Base-by-base conservation (phyloP, 192 early-diverging fungal genomes). In the Podila epigama region DNA sequence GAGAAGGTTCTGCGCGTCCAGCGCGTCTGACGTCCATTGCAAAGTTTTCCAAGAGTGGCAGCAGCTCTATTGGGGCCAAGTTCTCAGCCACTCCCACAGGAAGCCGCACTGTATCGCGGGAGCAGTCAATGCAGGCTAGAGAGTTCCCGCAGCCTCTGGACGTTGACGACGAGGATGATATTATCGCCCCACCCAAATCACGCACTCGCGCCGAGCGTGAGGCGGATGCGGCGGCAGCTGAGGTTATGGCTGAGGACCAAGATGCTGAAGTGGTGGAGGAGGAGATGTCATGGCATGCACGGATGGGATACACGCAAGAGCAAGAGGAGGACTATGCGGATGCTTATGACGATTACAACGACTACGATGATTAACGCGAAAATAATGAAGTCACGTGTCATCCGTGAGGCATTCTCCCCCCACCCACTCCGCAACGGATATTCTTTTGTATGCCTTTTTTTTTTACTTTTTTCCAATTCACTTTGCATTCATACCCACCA, bases 1-100 rank as follows among this genome's bases (percentile, higher is more conserved):
- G 63, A 60, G 80, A 80, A 37, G 81, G 78, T 13, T 84, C 88
- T 60, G 82, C 84, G 40, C 79, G 83, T 12, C 82, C 86, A 6
- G 82, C 72, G 4, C 81, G 80, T 4, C 78, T 83, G 28, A 70
- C 83, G 20, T 79, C 84, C 16, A 79, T 82, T 54, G 78, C 81
- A 28, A 40, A 66, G 16, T 68, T 77, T 55, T 63, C 68, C 61
- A 77, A 77, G 61, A 77, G 60, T n/a, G n/a, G n/a, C 39, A 75
- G 68, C 66, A 79, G 50, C 59, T 66, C 41, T 56, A 57, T 25
- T 50, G 66, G 31, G 69, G 58, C 40, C 55, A 83, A 51, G 67
- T 68, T 79, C 18, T 59, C 75, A n/a, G 34, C 63, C 3, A 70
- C 75, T 58, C 82, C 51, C 34, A 50, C 42, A 42, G 63, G 69